Evolutionary conservation across 2,329 filamentous ascomycete species (phyloP), one percentile per base, ranked within the genome.

Genomic region (Exophiala viscosa): DNA sequence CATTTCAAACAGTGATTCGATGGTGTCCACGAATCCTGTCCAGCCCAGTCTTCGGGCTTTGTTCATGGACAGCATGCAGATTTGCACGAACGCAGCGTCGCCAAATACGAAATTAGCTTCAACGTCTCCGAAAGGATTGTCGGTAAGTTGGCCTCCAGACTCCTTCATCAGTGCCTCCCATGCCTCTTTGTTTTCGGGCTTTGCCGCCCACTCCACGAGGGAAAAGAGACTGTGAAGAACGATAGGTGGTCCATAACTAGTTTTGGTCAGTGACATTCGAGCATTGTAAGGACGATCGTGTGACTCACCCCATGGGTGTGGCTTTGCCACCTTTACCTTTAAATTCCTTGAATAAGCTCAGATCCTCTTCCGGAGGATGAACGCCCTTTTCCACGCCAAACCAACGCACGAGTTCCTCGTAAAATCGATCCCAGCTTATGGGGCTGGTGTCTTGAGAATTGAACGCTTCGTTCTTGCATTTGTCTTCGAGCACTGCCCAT

Each of bases 381-480:
- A 60, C 60, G 0, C 55, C 65, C 61, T 71, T 73, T 10, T 66
- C 60, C 0, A 75, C 65, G 0, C 69, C 67, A 60, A 74, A 79
- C 69, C 73, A 75, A 3, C 63, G 61, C 0, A 74, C 74, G 11
- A 79, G 63, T 54, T 72, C 70, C 0, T 73, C 70, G 72, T 74
- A 80, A 51, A 78, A 71, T 18, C 70, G 68, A 1, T 74, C 74
- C 71, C 73, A 78, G 1, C 72, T 74, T 15, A 79, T 72, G 0
- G 67, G 65, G 11, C 66, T 69, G 4, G 70, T 72, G 45, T 82
- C 76, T 31, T 64, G 64, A 0, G 72, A 71, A 53, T 81, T 81
- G 65, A 80, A 79, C 13, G 69, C 72, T 60, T 80, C 63, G 53
- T 78, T 70, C 46, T 60, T 64, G 7, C 72, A 69, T 3, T 63